Evolutionary conservation across 345 rosid species (phyloP).

Genomic region (Sisymbrium altissimum): DNA sequence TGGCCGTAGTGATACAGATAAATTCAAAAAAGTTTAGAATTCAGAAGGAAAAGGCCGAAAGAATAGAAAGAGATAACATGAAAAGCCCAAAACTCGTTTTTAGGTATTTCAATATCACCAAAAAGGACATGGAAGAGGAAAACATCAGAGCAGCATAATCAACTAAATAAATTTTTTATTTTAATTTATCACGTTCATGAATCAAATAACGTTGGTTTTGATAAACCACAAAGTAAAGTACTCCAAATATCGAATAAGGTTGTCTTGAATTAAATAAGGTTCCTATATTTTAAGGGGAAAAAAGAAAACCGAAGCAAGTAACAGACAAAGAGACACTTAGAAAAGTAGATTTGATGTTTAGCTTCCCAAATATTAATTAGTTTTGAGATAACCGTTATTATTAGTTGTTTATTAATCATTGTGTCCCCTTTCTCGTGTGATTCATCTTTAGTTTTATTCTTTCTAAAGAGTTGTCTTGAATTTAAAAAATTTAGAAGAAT

Average conservation of each 20-base stretch:
- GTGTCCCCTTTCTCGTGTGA: background rate
- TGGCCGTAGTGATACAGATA: background rate
- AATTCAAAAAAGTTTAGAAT: background rate
- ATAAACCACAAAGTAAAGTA: background rate
- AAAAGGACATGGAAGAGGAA: too few species aligned
- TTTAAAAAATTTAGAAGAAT: too few species aligned
- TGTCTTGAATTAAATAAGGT: background rate
- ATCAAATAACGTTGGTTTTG: too few species aligned
- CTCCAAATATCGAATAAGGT: background rate
- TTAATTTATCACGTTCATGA: too few species aligned
- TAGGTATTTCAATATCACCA: background rate
- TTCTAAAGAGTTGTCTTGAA: too few species aligned
- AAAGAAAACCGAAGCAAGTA: background rate
- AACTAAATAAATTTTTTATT: background rate
- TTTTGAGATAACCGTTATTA: background rate
- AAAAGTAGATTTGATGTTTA: constrained; percentile 21
- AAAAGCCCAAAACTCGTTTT: background rate
- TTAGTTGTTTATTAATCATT: background rate
- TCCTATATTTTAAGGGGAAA: background rate
- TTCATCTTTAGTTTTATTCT: background rate
- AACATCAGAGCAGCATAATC: background rate
- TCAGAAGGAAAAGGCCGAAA: background rate
- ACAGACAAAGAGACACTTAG: constrained; percentile 8
- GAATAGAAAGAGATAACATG: background rate
- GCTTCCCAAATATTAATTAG: constrained; percentile 2